phyloP scores from a whole-genome alignment of 768 basidiomycete species.

The Hericium coralloides region DNA sequence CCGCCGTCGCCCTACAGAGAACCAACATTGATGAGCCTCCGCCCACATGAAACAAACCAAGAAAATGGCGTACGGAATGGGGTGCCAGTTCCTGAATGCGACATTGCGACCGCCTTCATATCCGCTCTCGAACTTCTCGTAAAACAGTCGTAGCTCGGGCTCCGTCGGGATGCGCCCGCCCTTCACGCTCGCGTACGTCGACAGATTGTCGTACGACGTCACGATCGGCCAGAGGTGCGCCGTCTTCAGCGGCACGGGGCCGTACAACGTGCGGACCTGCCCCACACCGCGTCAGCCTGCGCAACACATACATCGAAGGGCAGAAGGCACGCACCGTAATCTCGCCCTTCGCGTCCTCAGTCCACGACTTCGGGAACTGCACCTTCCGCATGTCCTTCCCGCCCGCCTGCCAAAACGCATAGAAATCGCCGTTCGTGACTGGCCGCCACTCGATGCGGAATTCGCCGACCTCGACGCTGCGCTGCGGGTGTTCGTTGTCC shows the following conservation, averaged over 20 bases:
- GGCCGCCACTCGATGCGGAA: slow-evolving; percentile 84
- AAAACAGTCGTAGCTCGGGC: slow-evolving; percentile 74
- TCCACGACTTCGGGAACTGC: slow-evolving; percentile 68
- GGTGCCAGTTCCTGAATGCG: slow-evolving; percentile 93
- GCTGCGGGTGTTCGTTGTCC: slow-evolving; percentile 86
- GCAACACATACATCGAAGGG: too few relatives aligned
- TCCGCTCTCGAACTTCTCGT: slow-evolving; percentile 62
- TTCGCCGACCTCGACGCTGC: slow-evolving; percentile 46
- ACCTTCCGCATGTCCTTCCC: slow-evolving; percentile 37
- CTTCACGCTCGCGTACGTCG: slow-evolving; percentile 71
- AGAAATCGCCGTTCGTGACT: slow-evolving; percentile 84
- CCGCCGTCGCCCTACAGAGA: slow-evolving; percentile 55
- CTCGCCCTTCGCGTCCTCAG: slow-evolving; percentile 35
- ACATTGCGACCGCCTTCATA: slow-evolving; percentile 74
- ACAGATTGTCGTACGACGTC: slow-evolving; percentile 69
- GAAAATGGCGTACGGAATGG: slow-evolving; percentile 57
- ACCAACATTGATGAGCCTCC: not conserved
- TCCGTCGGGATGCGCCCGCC: slow-evolving; percentile 95
- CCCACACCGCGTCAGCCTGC: not conserved
- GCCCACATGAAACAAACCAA: not conserved
- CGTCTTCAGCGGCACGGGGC: slow-evolving; percentile 66
- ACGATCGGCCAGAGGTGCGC: slow-evolving; percentile 84
- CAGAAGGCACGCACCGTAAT: slow-evolving; percentile 32
- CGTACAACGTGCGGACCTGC: slow-evolving; percentile 80
- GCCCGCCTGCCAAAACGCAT: slow-evolving; percentile 43